A percentile compares a stretch with the other conserved stretches of the same genome.
Evolutionary conservation across 495 filamentous ascomycete species (phyloP).

Genomic region (Aspergillus incahuasiensis): DNA sequence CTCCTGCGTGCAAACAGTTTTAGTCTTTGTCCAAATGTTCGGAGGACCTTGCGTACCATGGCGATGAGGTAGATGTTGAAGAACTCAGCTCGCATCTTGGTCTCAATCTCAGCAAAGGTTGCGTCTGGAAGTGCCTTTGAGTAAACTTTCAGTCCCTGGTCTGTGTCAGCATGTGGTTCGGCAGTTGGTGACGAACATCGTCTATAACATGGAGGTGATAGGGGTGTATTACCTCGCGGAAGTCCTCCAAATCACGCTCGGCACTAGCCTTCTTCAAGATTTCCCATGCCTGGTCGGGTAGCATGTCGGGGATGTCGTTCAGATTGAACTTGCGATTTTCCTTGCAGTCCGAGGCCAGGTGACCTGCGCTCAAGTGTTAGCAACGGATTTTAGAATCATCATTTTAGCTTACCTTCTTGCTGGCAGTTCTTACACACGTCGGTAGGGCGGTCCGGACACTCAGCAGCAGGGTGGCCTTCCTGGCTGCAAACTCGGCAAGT

Average conservation of each 20-base stretch:
- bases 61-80: slow-evolving; percentile 72
- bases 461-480: slow-evolving; percentile 64
- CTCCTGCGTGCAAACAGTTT: slow-evolving; percentile 36
- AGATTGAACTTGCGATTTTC: slow-evolving; percentile 65
- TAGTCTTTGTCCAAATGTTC: neutral
- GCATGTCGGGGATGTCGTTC: slow-evolving; percentile 51
- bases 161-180: slow-evolving; percentile 15
- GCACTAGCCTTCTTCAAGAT: slow-evolving; percentile 57
- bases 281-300: slow-evolving; percentile 66
- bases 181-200: neutral
- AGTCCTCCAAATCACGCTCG: slow-evolving; percentile 65
- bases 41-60: slow-evolving; percentile 35
- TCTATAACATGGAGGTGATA: neutral
- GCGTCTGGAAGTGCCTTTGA: slow-evolving; percentile 63
- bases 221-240: slow-evolving; percentile 53
- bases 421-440: slow-evolving; percentile 71
- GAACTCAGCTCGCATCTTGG: slow-evolving; percentile 59
- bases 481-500: slow-evolving; percentile 69
- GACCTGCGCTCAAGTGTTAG: slow-evolving; percentile 46
- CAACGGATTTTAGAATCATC: too few species aligned
- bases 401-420: slow-evolving; percentile 52
- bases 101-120: slow-evolving; percentile 69
- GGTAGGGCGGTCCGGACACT: slow-evolving; percentile 65
- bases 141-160: slow-evolving; percentile 61
- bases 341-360: slow-evolving; percentile 61